A percentile compares a stretch with the other conserved stretches of the same genome.
Conservation (phyloP, 2,329 filamentous ascomycete species). For the Fonsecaea monophora region DNA sequence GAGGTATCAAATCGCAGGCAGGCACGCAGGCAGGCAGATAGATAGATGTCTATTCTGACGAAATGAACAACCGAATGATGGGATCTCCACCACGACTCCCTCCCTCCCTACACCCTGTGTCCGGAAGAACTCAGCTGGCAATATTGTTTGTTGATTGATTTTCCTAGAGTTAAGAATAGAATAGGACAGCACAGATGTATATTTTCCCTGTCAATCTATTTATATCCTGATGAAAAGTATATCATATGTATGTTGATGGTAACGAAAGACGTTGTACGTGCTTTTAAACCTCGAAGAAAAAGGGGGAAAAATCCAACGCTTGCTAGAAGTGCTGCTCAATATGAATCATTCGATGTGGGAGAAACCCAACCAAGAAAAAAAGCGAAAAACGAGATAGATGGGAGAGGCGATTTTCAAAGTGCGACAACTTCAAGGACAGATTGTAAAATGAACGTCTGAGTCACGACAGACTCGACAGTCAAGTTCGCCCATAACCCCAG, state of each 20-base stretch:
- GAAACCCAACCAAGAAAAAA: neutral
- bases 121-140: too few species aligned
- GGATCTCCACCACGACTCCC: too few species aligned
- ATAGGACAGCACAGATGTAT: too few species aligned
- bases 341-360: neutral
- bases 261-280: neutral
- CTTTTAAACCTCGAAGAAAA: neutral
- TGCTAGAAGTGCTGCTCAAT: slow-evolving; percentile 12
- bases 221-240: too few species aligned
- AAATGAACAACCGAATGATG: too few species aligned
- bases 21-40: too few species aligned
- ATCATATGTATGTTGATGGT: neutral
- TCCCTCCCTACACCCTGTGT: too few species aligned
- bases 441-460: neutral
- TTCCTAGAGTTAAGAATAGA: too few species aligned
- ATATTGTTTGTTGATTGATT: too few species aligned
- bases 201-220: too few species aligned
- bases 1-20: too few species aligned
- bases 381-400: neutral
- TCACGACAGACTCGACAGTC: neutral
- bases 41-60: too few species aligned
- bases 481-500: neutral
- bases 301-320: neutral
- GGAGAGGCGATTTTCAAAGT: neutral
- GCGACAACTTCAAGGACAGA: neutral